A percentile compares a stretch with the other conserved stretches of the same genome.
phyloP scores from a whole-genome alignment of 2,329 filamentous ascomycete genomes.

The Ceratocystis ficicola region DNA sequence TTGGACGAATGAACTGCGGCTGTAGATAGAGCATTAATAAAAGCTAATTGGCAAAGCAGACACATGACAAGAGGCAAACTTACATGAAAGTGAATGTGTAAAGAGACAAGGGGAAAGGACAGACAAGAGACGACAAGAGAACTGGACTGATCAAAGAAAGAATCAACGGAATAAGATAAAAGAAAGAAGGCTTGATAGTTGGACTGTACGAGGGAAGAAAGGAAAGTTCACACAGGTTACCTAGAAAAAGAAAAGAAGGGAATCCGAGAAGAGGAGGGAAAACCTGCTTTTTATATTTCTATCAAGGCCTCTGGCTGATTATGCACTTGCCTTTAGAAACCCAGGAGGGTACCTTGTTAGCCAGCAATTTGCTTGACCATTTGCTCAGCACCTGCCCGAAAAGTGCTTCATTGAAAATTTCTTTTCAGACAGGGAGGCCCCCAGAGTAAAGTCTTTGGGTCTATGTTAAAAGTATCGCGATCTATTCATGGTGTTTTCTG shows the following conservation, averaged over 20 bases:
- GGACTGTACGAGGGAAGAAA: background rate
- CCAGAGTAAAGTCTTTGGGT: background rate
- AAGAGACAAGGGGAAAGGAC: background rate
- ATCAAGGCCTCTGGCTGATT: constrained; percentile 6
- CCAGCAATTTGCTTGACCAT: background rate
- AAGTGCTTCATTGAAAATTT: background rate
- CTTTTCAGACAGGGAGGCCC: background rate
- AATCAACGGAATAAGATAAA: background rate
- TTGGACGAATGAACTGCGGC: too few relatives aligned
- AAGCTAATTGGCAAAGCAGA: background rate
- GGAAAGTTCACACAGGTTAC: constrained; percentile 1
- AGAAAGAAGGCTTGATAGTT: background rate
- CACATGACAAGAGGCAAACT: background rate
- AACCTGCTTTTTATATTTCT: background rate
- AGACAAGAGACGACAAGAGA: background rate
- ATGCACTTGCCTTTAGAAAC: background rate
- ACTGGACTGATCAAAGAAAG: background rate
- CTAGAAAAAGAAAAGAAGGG: background rate
- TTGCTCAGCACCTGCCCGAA: background rate
- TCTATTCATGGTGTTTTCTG: background rate
- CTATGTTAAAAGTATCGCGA: background rate
- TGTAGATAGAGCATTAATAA: too few relatives aligned
- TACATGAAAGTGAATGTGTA: constrained; percentile 6
- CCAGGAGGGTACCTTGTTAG: background rate
- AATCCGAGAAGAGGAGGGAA: background rate